A percentile compares a stretch with the other conserved stretches of the same genome.
Evolutionary conservation across 2,329 filamentous ascomycete genomes (phyloP).

Genomic region (Colletotrichum musicola): DNA sequence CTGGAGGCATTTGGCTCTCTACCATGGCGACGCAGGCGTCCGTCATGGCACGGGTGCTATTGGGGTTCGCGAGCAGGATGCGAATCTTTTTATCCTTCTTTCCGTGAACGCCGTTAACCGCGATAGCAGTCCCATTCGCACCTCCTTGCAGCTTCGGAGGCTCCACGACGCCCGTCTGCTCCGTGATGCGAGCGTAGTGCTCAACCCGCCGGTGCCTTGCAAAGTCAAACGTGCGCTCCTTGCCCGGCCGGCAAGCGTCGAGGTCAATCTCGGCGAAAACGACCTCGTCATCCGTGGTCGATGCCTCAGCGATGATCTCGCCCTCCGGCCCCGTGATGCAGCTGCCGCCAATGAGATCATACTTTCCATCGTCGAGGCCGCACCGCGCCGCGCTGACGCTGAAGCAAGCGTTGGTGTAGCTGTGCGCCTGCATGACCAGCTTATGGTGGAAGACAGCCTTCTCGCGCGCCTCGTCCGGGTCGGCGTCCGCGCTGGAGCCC

Average conservation of each 20-base stretch:
- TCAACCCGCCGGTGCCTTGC: conserved; percentile 56
- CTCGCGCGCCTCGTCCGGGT: conserved; percentile 46
- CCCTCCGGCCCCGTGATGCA: conserved; percentile 63
- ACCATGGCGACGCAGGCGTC: conserved; percentile 68
- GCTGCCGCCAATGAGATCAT: conserved; percentile 65
- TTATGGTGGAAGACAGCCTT: conserved; percentile 66
- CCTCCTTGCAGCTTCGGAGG: conserved; percentile 11
- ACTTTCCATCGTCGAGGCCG: conserved; percentile 50
- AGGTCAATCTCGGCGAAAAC: conserved; percentile 64
- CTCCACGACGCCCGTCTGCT: conserved; percentile 52
- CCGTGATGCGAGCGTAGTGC: conserved; percentile 54
- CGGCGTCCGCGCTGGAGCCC: conserved; percentile 49
- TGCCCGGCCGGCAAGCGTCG: conserved; percentile 59
- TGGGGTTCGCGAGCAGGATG: conserved; percentile 83
- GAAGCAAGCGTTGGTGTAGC: conserved; percentile 66
- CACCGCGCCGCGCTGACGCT: conserved; percentile 62
- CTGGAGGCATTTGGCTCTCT: conserved; percentile 52
- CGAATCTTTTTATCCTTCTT: conserved; percentile 21
- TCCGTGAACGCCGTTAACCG: not conserved
- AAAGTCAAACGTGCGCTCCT: conserved; percentile 61
- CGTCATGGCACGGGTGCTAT: conserved; percentile 81
- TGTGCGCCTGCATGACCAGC: conserved; percentile 64
- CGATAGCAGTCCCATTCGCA: not conserved
- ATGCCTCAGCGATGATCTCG: conserved; percentile 61
- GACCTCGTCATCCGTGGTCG: conserved; percentile 61